Evolutionary conservation across 768 basidiomycete genomes (phyloP), one percentile per base, ranked within the genome.

Genomic region (Termitomyces sp.): DNA sequence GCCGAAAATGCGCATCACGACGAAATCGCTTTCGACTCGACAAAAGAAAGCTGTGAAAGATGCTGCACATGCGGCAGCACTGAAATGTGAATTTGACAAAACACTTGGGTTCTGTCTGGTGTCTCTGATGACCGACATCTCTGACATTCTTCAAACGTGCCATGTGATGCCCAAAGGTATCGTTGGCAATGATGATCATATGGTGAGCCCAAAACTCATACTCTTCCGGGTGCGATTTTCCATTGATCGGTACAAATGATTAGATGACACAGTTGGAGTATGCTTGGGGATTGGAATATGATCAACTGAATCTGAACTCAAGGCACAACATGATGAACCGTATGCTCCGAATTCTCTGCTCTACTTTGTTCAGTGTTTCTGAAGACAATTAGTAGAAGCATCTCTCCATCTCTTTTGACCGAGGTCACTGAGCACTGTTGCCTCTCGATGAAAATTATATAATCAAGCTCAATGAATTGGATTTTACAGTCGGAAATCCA

Each of bases 251-350:
- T 43, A 29, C 31, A 1, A 43, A 11, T 12, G 15, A 29, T 40
- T 15, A 57, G 56, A 57, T 57, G 56, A 57, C 56, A 3, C 45
- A 1, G 2, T 43, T 57, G 2, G 56, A 57, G 29, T 57, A 46
- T 3, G 25, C 45, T 1, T 57, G 56, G 46, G 56, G 56, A 9
- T 4, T 47, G 20, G 6, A 46, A 7, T 57, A 46, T 6, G 31
- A 37, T 34, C 7, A 11, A 57, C 14, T 57, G 15, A 57, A 57
- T 9, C 12, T 57, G 15, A 9, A 57, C 12, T 37, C 46, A 4
- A 34, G 46, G 5, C 37, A 47, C 8, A 48, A 57, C 15, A 0
- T 48, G n/a, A 46, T 57, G 8, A 37, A 25, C 5, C 9, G 56
- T 57, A n/a, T 34, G 56, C 15, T 15, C 37, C 6, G 20, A 6